Evolutionary conservation across 2,329 filamentous ascomycete species (phyloP).

Genomic region (Ophiognomonia clavigignenti-juglandacearum): DNA sequence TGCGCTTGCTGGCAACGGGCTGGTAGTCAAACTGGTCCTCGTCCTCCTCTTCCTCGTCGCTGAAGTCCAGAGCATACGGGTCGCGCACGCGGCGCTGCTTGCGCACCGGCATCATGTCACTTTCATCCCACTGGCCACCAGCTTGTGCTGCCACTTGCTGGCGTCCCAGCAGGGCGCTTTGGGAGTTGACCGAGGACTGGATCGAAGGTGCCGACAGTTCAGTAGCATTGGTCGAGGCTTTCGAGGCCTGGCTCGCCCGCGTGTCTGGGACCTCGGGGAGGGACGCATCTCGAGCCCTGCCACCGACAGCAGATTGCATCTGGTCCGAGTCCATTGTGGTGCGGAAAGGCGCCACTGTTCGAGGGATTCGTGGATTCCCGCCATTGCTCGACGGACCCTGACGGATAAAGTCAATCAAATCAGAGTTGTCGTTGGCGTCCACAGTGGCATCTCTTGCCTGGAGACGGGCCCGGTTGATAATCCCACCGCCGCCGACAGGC

Average conservation of each 20-base stretch:
- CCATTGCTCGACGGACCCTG: conserved; percentile 67
- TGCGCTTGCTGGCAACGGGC: conserved; percentile 35
- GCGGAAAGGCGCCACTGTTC: conserved; percentile 79
- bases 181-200: conserved; percentile 69
- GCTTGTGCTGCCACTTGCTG: conserved; percentile 27
- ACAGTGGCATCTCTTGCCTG: conserved; percentile 68
- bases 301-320: conserved; percentile 49
- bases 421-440: conserved; percentile 66
- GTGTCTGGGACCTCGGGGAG: conserved; percentile 52
- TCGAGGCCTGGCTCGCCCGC: conserved; percentile 44
- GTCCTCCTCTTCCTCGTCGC: conserved; percentile 62
- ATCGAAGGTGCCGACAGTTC: conserved; percentile 52
- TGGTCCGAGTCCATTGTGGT: conserved; percentile 85
- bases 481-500: conserved; percentile 24
- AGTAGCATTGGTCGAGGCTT: conserved; percentile 49
- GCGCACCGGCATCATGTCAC: conserved; percentile 58
- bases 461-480: conserved; percentile 45
- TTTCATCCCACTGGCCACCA: conserved; percentile 35
- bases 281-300: conserved; percentile 53
- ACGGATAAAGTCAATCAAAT: conserved; percentile 93
- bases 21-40: conserved; percentile 29
- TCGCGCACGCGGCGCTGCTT: conserved; percentile 78
- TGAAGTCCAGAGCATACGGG: conserved; percentile 87
- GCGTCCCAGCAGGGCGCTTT: conserved; percentile 58
- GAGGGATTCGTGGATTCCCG: conserved; percentile 67